Percentiles rank a stretch among this genome's conserved stretches.
phyloP scores from a whole-genome alignment of 2,329 filamentous ascomycete genomes.

The Fonsecaea multimorphosa region DNA sequence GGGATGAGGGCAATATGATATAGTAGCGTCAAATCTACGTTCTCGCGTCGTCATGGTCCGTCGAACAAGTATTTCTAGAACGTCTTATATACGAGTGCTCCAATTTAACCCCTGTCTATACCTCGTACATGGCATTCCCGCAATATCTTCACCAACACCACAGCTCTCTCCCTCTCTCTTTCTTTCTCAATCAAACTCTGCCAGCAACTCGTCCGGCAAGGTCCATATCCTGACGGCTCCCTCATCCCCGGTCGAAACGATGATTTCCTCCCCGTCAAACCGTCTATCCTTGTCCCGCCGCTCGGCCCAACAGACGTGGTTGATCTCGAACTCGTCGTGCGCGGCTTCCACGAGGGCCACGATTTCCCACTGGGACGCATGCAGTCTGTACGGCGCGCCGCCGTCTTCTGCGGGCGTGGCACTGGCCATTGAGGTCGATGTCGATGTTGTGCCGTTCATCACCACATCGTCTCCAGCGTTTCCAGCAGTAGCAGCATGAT shows the following conservation, averaged over 20 bases:
- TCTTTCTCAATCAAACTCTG: background rate
- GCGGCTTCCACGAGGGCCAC: slow-evolving; percentile 72
- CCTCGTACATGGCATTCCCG: background rate
- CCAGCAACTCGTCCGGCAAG: slow-evolving; percentile 33
- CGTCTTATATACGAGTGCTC: too few relatives aligned
- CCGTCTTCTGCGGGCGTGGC: slow-evolving; percentile 10
- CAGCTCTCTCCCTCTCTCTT: too few relatives aligned
- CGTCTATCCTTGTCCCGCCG: slow-evolving; percentile 71
- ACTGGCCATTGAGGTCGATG: too few relatives aligned
- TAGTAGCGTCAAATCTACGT: too few relatives aligned
- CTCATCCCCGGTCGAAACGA: slow-evolving; percentile 91
- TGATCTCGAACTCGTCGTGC: slow-evolving; percentile 93
- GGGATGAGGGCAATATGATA: too few relatives aligned
- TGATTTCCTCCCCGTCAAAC: slow-evolving; percentile 74
- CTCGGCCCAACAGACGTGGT: slow-evolving; percentile 86
- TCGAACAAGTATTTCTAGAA: too few relatives aligned
- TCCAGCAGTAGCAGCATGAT: slow-evolving; percentile 9
- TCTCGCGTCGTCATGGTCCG: too few relatives aligned
- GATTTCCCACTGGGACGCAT: slow-evolving; percentile 69
- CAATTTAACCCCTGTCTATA: too few relatives aligned
- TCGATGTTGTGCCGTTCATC: slow-evolving; percentile 39
- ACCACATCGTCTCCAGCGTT: slow-evolving; percentile 35
- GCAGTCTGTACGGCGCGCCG: slow-evolving; percentile 26
- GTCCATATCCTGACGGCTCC: slow-evolving; percentile 86
- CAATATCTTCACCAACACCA: background rate